Evolutionary conservation across 306 rosid genomes (phyloP).

Genomic region (Astragalus membranaceus): DNA sequence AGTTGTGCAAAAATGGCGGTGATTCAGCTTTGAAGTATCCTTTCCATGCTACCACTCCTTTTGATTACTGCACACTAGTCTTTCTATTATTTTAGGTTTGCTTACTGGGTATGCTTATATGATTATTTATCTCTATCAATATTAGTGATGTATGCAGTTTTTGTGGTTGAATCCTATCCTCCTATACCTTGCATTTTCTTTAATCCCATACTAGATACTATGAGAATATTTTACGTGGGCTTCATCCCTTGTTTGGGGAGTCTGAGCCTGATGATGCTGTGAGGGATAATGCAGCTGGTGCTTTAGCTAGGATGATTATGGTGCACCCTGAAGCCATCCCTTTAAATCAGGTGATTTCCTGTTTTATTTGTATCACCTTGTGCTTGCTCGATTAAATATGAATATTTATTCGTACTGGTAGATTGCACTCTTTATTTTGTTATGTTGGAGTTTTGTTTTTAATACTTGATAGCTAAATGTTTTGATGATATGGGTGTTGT

Average conservation of each 20-base stretch:
- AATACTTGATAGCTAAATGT: background rate
- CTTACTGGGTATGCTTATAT: background rate
- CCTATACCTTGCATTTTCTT: slow-evolving; percentile 15
- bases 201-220: slow-evolving; percentile 61
- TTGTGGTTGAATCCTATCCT: slow-evolving; percentile 12
- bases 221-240: slow-evolving; percentile 69
- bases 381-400: background rate
- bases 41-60: slow-evolving; percentile 7
- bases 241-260: slow-evolving; percentile 89
- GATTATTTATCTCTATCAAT: slow-evolving; percentile 4
- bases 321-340: slow-evolving; percentile 91
- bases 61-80: background rate
- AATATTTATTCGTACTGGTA: background rate
- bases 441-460: background rate
- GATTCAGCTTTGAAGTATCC: slow-evolving; percentile 86
- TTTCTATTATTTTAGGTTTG: slow-evolving; percentile 1
- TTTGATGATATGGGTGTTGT: background rate
- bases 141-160: background rate
- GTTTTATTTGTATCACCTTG: background rate
- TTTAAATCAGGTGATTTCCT: slow-evolving; percentile 62
- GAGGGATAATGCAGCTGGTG: slow-evolving; percentile 97
- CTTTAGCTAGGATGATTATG: slow-evolving; percentile 98
- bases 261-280: slow-evolving; percentile 97
- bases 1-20: slow-evolving; percentile 89
- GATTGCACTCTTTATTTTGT: background rate